phyloP scores from a whole-genome alignment of 495 filamentous ascomycete genomes.

The Ramalina intermedia region DNA sequence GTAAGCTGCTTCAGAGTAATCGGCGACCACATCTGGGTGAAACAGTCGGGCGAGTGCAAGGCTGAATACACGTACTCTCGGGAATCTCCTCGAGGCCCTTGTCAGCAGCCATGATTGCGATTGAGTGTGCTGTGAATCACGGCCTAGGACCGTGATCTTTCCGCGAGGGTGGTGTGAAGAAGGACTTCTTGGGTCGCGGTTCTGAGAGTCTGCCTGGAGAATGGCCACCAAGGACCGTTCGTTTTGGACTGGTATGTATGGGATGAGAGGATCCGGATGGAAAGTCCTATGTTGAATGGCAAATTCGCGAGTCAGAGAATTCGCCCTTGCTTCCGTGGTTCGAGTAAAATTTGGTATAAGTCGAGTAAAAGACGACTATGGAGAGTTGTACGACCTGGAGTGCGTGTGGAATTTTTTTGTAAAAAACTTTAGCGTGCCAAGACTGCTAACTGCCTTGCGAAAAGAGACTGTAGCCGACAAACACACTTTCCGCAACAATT shows the following conservation, averaged over 20 bases:
- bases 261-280: no score
- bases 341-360: no score
- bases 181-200: neutral
- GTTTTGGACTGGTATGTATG: no score
- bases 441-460: no score
- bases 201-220: constrained; percentile 29
- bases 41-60: constrained; percentile 15
- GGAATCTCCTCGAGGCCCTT: constrained; percentile 95
- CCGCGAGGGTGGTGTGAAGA: constrained; percentile 35
- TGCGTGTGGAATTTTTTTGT: neutral
- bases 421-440: neutral
- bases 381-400: no score
- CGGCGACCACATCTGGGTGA: neutral
- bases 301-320: no score
- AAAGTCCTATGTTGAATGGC: no score
- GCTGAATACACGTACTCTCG: constrained; percentile 47
- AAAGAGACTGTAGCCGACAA: no score
- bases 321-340: no score
- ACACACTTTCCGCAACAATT: no score
- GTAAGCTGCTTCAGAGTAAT: constrained; percentile 10
- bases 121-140: constrained; percentile 48
- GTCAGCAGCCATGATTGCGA: constrained; percentile 90
- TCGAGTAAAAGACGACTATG: no score
- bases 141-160: constrained; percentile 47
- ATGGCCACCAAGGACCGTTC: neutral